phyloP scores from a whole-genome alignment of 1,139 yeast species.

The Yamadazyma blattariae region DNA sequence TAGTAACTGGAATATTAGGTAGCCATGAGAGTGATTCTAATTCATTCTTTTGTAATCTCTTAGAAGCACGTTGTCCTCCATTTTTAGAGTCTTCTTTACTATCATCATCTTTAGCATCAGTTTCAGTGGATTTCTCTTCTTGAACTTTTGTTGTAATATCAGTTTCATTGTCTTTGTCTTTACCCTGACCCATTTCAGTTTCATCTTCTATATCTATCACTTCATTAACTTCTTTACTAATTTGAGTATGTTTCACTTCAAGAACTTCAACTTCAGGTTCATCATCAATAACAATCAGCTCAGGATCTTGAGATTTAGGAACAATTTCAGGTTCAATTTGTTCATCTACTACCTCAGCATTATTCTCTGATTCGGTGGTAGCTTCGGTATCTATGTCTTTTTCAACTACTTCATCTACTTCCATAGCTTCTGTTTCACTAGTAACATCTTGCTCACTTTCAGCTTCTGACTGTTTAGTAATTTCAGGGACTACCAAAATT shows the following conservation, averaged over 20 bases:
- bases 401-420: background rate
- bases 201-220: constrained; percentile 2
- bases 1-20: constrained; percentile 18
- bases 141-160: background rate
- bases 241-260: background rate
- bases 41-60: constrained; percentile 32
- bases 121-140: background rate
- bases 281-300: background rate
- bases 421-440: constrained; percentile 2
- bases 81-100: constrained; percentile 17
- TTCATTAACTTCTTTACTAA: background rate
- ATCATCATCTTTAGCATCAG: background rate
- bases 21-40: constrained; percentile 9
- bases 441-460: constrained; percentile 1
- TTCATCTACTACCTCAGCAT: background rate
- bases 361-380: background rate
- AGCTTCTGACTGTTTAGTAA: background rate
- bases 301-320: background rate
- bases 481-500: constrained; percentile 8
- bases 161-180: background rate
- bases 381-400: background rate
- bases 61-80: constrained; percentile 35
- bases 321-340: background rate
- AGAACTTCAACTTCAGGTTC: background rate
- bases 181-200: background rate